phyloP scores from a whole-genome alignment of 768 basidiomycete genomes.

The Trametes cingulata region DNA sequence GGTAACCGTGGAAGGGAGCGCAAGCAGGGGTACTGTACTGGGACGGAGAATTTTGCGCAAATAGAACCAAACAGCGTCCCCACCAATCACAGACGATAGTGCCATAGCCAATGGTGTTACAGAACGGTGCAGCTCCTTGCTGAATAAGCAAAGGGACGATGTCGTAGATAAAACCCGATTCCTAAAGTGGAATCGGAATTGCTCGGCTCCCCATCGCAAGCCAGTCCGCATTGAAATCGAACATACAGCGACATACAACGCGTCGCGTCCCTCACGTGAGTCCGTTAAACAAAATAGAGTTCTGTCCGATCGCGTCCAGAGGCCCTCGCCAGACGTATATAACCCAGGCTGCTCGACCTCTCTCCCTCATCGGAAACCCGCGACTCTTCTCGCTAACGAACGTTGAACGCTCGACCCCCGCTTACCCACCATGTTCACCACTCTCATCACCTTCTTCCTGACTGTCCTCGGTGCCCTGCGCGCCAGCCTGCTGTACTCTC shows the following conservation, averaged over 20 bases:
- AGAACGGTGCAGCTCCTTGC: no score
- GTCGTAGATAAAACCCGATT: no score
- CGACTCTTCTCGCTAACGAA: not conserved
- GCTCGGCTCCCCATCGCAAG: no score
- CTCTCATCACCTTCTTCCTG: conserved; percentile 1
- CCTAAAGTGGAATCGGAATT: no score
- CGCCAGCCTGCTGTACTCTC: not conserved
- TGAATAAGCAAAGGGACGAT: no score
- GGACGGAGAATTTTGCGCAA: no score
- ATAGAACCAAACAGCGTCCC: no score
- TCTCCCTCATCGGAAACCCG: not conserved
- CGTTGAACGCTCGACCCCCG: not conserved
- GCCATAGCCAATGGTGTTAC: no score
- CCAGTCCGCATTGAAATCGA: not conserved
- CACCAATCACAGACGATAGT: no score
- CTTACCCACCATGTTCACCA: not conserved
- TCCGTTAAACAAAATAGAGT: conserved; percentile 4
- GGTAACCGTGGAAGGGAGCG: no score
- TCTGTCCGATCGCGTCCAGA: conserved; percentile 10
- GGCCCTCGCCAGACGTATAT: not conserved
- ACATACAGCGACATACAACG: conserved; percentile 9
- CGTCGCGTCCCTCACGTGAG: conserved; percentile 2
- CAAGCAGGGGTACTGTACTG: no score
- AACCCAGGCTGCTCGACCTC: not conserved
- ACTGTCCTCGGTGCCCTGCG: not conserved